Evolutionary conservation across 768 basidiomycete genomes (phyloP).

Genomic region (Tulasnella sp.): DNA sequence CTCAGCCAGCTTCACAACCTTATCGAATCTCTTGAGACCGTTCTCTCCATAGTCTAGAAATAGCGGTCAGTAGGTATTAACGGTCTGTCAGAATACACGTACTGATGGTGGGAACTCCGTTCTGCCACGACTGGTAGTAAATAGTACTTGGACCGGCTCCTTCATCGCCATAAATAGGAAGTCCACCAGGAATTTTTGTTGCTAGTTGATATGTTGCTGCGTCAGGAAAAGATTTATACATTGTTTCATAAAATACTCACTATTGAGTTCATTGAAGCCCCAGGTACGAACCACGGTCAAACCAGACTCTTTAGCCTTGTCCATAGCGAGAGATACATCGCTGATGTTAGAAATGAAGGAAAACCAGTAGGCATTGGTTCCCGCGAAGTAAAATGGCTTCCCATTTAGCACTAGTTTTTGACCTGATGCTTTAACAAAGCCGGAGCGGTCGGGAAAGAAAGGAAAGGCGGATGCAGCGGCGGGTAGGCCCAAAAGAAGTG

Average conservation of each 20-base stretch:
- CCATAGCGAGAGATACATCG: constrained; percentile 16
- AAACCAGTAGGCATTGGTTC: constrained; percentile 17
- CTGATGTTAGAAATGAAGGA: constrained; percentile 13
- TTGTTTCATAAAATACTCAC: not conserved
- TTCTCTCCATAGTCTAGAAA: constrained; percentile 13
- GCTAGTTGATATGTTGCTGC: not conserved
- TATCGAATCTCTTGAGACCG: constrained; percentile 16
- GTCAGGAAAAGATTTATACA: not conserved
- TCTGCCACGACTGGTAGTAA: constrained; percentile 14
- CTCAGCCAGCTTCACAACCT: constrained; percentile 17
- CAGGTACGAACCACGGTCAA: constrained; percentile 15
- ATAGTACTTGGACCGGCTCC: constrained; percentile 15
- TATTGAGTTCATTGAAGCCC: constrained; percentile 17
- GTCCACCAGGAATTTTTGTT: constrained; percentile 12
- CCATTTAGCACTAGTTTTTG: constrained; percentile 11
- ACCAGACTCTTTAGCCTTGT: constrained; percentile 16
- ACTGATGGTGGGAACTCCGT: constrained; percentile 17
- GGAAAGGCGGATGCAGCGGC: too few relatives aligned
- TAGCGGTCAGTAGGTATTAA: not conserved
- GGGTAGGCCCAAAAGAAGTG: too few relatives aligned
- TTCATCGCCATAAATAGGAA: constrained; percentile 15
- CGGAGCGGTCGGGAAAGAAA: too few relatives aligned
- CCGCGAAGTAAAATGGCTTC: constrained; percentile 16
- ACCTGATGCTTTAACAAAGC: constrained; percentile 12
- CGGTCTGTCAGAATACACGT: not conserved